Evolutionary conservation across 768 basidiomycete species (phyloP).

Genomic region (Kwoniella dejecticola): DNA sequence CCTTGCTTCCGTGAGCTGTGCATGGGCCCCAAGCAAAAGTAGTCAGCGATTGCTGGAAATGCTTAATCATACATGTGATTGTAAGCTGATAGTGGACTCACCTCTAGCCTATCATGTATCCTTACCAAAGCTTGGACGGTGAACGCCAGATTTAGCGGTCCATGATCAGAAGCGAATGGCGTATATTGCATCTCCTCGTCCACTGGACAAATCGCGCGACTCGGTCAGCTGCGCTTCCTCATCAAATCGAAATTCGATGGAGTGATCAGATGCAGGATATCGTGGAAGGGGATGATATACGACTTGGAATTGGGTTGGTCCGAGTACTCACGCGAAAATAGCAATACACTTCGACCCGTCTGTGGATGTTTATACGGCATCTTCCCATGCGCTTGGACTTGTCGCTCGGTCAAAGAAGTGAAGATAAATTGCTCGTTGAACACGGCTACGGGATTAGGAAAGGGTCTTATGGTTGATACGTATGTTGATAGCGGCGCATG

Average conservation of each 20-base stretch:
- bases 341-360: conserved; percentile 21
- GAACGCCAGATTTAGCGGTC: conserved; percentile 50
- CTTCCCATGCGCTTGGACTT: conserved; percentile 26
- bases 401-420: conserved; percentile 33
- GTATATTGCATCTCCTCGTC: conserved; percentile 48
- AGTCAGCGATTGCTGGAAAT: too few relatives aligned
- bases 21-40: conserved; percentile 9
- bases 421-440: conserved; percentile 44
- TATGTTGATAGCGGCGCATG: too few relatives aligned
- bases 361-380: conserved; percentile 36
- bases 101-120: conserved; percentile 35
- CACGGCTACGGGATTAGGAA: conserved; percentile 41
- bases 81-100: too few relatives aligned
- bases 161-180: conserved; percentile 44
- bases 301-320: not conserved
- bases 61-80: too few relatives aligned
- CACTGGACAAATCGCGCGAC: too few relatives aligned
- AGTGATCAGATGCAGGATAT: too few relatives aligned
- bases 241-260: too few relatives aligned
- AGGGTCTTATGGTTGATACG: conserved; percentile 11
- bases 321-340: conserved; percentile 40
- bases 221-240: too few relatives aligned
- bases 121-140: conserved; percentile 39
- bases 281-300: too few relatives aligned
- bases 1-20: conserved; percentile 21